phyloP scores from a whole-genome alignment of 2,329 filamentous ascomycete genomes.

The Aspergillus brasiliensis region DNA sequence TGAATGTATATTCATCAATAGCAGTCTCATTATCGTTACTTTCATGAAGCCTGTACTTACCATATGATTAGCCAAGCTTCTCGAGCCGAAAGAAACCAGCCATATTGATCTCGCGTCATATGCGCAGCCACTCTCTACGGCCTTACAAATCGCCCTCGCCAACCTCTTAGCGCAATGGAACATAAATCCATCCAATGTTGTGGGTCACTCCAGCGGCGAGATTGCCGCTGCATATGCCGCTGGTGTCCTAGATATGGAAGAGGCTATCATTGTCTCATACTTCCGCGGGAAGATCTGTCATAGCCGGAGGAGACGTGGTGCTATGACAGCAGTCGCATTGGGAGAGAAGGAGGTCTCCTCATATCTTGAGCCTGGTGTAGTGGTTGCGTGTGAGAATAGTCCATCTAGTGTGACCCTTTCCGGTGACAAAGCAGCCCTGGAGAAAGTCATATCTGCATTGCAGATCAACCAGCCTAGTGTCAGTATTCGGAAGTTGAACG shows the following conservation, averaged over 20 bases:
- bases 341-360: constrained; percentile 2
- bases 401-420: constrained; percentile 28
- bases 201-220: constrained; percentile 36
- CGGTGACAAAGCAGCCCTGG: constrained; percentile 15
- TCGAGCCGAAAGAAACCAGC: constrained; percentile 6
- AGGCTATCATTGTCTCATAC: constrained; percentile 24
- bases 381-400: constrained; percentile 30
- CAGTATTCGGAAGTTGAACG: not conserved
- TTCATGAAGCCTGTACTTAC: not conserved
- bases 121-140: constrained; percentile 33
- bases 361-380: constrained; percentile 19
- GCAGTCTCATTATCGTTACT: not conserved
- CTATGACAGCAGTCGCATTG: constrained; percentile 30
- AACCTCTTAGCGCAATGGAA: constrained; percentile 29
- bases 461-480: not conserved
- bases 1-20: not conserved
- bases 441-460: constrained; percentile 2
- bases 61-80: not conserved
- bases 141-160: constrained; percentile 34
- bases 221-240: constrained; percentile 46
- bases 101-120: constrained; percentile 29
- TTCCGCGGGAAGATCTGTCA: constrained; percentile 22
- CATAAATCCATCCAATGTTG: constrained; percentile 27
- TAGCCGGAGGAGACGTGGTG: constrained; percentile 4
- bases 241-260: constrained; percentile 18